Conservation (phyloP, 2,329 filamentous ascomycete genomes). For the Diplocarpon rosae region DNA sequence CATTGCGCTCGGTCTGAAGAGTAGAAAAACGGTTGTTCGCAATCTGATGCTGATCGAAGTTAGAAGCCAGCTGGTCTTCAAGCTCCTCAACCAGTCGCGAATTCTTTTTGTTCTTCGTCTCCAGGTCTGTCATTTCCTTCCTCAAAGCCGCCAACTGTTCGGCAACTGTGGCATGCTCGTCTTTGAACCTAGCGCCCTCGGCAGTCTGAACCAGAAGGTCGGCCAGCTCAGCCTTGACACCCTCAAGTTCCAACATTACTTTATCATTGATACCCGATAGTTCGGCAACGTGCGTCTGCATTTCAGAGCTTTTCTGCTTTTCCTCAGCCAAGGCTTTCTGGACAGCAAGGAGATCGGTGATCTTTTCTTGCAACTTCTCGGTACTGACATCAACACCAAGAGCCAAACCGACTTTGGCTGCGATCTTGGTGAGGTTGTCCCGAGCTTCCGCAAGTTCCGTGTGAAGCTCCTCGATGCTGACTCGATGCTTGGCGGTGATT, state of each 20-base stretch:
- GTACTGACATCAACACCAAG: constrained; percentile 53
- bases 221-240: constrained; percentile 42
- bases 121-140: constrained; percentile 52
- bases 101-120: constrained; percentile 75
- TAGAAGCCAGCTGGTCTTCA: constrained; percentile 89
- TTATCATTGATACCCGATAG: constrained; percentile 47
- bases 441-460: constrained; percentile 53
- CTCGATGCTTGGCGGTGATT: constrained; percentile 50
- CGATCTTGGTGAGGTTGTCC: constrained; percentile 53
- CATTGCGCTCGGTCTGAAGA: constrained; percentile 61
- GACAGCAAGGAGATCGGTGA: constrained; percentile 44
- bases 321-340: constrained; percentile 49
- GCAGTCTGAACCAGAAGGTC: constrained; percentile 38
- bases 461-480: constrained; percentile 45
- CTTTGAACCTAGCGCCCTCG: constrained; percentile 34
- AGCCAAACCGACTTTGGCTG: constrained; percentile 50
- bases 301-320: constrained; percentile 45
- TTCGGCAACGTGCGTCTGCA: constrained; percentile 44
- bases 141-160: constrained; percentile 52
- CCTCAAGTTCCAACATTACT: constrained; percentile 51
- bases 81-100: constrained; percentile 87
- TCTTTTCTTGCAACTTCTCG: constrained; percentile 55
- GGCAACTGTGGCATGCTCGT: constrained; percentile 36
- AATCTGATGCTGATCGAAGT: constrained; percentile 85
- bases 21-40: constrained; percentile 79